Base-by-base conservation (phyloP, 2,329 filamentous ascomycete species). In the Pyrenophora tritici-repentis region DNA sequence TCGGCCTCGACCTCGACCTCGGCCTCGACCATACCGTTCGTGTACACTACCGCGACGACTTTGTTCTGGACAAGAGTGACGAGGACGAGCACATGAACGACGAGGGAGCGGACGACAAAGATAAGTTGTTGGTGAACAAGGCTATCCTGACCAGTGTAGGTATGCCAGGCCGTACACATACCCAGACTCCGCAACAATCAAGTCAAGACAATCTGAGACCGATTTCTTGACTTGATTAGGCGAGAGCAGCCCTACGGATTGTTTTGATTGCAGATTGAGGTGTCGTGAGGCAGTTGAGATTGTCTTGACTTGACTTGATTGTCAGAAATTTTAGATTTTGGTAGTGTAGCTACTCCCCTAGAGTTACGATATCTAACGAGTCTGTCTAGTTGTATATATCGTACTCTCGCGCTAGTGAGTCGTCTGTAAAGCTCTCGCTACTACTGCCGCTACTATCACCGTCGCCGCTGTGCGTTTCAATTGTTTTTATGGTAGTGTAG, bases 141-240 rank as follows among this genome's bases (percentile, higher is more conserved):
- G 18, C 18, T 20, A 3, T 20, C 18, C 18, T 20, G 18, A 20
- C 18, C 3, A 5, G 18, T 20, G 3, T 20, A 20, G 18, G 5
- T 20, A 20, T 20, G 18, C 18, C 18, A 20, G 18, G 18, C 18
- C 5, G 5, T 20, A 20, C 18, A 20, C 18, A 20, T n/a, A n/a
- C n/a, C n/a, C n/a, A n/a, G n/a, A n/a, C n/a, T 42, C 39, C 39
- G 39, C 39, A 42, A 31, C 22, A 42, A 42, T 42, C 39, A 42
- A 42, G 39, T 42, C 39, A 42, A 42, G 39, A 42, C 39, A 42
- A 42, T 42, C 39, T 42, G 39, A 42, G 39, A 42, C 39, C 39
- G 39, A 42, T 42, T 42, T 42, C 24, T 42, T 42, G 39, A 42
- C 24, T 42, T 42, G 39, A 42, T 42, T 42, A 31, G 39, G 39